phyloP scores from a whole-genome alignment of 208 protist species.

The Leishmania martiniquensis region DNA sequence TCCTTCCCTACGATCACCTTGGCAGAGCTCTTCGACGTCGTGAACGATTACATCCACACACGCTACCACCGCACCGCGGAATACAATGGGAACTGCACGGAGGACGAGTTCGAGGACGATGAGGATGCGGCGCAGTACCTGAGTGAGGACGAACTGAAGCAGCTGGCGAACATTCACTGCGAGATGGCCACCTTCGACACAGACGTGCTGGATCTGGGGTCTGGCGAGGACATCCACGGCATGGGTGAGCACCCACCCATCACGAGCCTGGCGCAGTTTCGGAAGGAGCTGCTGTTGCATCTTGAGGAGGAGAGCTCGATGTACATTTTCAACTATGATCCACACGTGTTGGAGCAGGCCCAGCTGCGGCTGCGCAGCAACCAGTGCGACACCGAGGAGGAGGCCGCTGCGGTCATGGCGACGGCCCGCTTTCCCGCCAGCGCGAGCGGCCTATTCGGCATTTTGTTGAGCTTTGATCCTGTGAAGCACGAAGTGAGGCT shows the following conservation, averaged over 20 bases:
- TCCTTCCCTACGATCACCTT: conserved; percentile 81
- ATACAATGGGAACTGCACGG: conserved; percentile 27
- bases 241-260: conserved; percentile 84
- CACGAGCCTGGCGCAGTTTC: conserved; percentile 71
- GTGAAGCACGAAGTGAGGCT: conserved; percentile 69
- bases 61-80: conserved; percentile 44
- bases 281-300: conserved; percentile 77
- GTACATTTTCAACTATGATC: conserved; percentile 91
- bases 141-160: conserved; percentile 35
- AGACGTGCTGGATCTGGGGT: conserved; percentile 60
- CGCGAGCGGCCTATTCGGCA: conserved; percentile 68
- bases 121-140: conserved; percentile 43
- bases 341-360: conserved; percentile 84
- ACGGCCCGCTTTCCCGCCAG: conserved; percentile 46
- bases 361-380: conserved; percentile 79
- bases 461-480: conserved; percentile 78
- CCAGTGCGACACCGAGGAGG: conserved; percentile 77
- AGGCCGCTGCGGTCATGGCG: conserved; percentile 39
- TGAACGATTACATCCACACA: conserved; percentile 80
- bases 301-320: conserved; percentile 54
- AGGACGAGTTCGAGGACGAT: conserved; percentile 65
- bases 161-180: conserved; percentile 65
- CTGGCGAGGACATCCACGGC: conserved; percentile 37
- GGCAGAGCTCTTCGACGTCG: conserved; percentile 81
- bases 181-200: conserved; percentile 87